phyloP scores from a whole-genome alignment of 306 rosid genomes.

The Glycine soja region DNA sequence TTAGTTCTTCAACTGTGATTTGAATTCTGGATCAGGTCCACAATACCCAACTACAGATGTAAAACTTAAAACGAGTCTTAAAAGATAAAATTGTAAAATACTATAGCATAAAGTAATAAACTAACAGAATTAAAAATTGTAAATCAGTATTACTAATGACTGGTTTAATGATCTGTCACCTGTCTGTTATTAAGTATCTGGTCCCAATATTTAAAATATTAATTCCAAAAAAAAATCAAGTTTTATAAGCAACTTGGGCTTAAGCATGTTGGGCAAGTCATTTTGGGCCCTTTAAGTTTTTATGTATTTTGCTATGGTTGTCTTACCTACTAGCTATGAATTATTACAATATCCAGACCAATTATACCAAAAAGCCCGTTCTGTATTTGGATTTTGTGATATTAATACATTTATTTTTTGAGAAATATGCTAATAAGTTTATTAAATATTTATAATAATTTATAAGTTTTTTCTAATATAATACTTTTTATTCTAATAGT shows the following conservation, averaged over 20 bases:
- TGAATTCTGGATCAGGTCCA: too few relatives aligned
- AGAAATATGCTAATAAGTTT: too few relatives aligned
- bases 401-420: too few relatives aligned
- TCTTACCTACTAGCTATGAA: background rate
- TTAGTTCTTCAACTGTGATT: too few relatives aligned
- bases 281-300: background rate
- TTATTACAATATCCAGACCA: too few relatives aligned
- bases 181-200: background rate
- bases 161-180: background rate
- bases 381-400: background rate
- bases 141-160: background rate
- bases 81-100: too few relatives aligned
- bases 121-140: background rate
- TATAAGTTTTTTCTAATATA: too few relatives aligned
- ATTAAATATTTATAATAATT: too few relatives aligned
- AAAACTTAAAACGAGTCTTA: background rate
- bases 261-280: background rate
- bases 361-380: slow-evolving; percentile 5
- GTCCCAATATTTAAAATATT: background rate
- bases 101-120: background rate
- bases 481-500: too few relatives aligned
- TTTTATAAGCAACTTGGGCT: slow-evolving; percentile 11
- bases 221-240: background rate
- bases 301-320: background rate
- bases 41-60: too few relatives aligned